phyloP scores from a whole-genome alignment of 2,329 filamentous ascomycete genomes.

The Dothistroma pini region DNA sequence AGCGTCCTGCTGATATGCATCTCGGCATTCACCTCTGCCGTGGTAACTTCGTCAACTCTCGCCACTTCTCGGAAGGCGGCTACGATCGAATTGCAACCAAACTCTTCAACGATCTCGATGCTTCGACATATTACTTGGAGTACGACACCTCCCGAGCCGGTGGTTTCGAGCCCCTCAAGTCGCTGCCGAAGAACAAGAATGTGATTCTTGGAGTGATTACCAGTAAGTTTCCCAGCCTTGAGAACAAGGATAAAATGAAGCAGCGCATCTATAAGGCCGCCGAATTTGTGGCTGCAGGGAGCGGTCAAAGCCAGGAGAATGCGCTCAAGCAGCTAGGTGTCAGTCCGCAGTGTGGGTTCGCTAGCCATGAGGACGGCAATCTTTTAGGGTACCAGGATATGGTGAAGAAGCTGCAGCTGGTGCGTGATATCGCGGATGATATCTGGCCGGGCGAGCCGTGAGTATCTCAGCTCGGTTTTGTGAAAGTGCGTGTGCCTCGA shows the following conservation, averaged over 20 bases:
- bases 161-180: conserved; percentile 46
- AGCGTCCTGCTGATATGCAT: conserved; percentile 66
- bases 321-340: conserved; percentile 65
- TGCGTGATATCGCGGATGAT: conserved; percentile 67
- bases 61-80: conserved; percentile 46
- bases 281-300: conserved; percentile 65
- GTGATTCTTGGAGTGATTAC: conserved; percentile 47
- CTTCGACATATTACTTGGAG: conserved; percentile 36
- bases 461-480: background rate
- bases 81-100: conserved; percentile 45
- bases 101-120: conserved; percentile 34
- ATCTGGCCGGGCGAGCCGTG: conserved; percentile 60
- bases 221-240: conserved; percentile 45
- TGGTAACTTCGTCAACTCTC: conserved; percentile 47
- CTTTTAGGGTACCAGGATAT: conserved; percentile 65
- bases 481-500: background rate
- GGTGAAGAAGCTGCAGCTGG: conserved; percentile 67
- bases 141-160: conserved; percentile 48
- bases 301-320: conserved; percentile 57
- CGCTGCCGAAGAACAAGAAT: conserved; percentile 46
- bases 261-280: conserved; percentile 49
- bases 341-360: conserved; percentile 58
- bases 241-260: conserved; percentile 47
- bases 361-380: conserved; percentile 71
- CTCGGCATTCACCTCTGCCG: conserved; percentile 73